Evolutionary conservation across 495 filamentous ascomycete genomes (phyloP).

Genomic region (Entonaema liquescens): DNA sequence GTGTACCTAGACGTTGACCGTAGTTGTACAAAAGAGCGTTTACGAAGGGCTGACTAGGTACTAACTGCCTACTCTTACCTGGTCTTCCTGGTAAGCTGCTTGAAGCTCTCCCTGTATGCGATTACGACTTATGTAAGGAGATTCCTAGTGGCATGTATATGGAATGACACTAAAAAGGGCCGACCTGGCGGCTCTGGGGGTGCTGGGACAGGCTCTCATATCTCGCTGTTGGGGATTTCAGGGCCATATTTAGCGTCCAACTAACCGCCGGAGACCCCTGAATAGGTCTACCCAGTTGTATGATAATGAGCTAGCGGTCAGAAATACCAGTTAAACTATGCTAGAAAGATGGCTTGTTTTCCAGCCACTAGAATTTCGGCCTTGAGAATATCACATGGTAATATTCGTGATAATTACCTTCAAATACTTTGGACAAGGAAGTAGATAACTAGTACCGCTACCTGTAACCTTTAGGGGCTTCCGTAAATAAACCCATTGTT

Average conservation of each 20-base stretch:
- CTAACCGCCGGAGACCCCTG: conserved; percentile 5
- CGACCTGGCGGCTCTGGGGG: conserved; percentile 7
- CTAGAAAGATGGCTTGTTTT: too few species aligned
- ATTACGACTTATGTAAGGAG: conserved; percentile 2
- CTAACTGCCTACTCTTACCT: background rate
- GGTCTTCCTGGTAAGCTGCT: background rate
- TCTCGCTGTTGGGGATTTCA: conserved; percentile 8
- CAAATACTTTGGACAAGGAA: too few species aligned
- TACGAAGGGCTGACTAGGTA: background rate
- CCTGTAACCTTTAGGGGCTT: background rate
- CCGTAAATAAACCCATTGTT: background rate
- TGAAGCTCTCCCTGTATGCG: background rate
- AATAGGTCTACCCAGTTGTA: background rate
- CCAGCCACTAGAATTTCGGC: too few species aligned
- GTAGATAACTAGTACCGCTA: too few species aligned
- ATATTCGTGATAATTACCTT: too few species aligned
- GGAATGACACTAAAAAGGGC: background rate
- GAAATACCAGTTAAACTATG: too few species aligned
- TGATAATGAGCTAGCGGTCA: background rate
- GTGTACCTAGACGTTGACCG: background rate
- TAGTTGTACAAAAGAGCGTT: background rate
- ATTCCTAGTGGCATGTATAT: conserved; percentile 4
- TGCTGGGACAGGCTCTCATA: background rate
- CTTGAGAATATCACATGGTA: too few species aligned
- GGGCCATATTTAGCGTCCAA: conserved; percentile 10